Base-by-base conservation (phyloP, 345 rosid genomes). In the Durio zibethinus region DNA sequence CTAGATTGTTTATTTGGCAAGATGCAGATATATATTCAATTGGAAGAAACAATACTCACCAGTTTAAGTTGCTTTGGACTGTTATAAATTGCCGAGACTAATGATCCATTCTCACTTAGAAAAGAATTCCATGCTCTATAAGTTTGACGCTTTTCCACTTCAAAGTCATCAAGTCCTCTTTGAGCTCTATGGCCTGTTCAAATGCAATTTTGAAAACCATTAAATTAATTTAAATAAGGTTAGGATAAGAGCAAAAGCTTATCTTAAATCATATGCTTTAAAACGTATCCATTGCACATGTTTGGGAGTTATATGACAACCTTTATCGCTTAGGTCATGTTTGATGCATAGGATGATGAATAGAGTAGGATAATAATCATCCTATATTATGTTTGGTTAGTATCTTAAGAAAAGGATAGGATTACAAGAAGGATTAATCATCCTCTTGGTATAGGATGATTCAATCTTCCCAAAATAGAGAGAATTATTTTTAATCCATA, bases 31-130 rank as follows among this genome's bases (percentile, higher is more conserved):
- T 5, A 40, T 4, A 60, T 60, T 60, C 38, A 29, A 61, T 5
- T 47, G 27, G 33, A 33, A 10, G 38, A 60, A 20, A 23, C 52
- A 31, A 20, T 74, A 81, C 74, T 76, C 73, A 82, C 84, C 78
- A 11, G 77, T 4, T 11, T 48, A 40, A 78, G 68, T 18, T 60
- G 71, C 62, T 70, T 54, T 54, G 76, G 60, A 60, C 61, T 63
- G 47, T 54, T 71, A 56, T 63, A 43, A 78, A 82, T 74, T 33
- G 54, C 61, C 33, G 81, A 61, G 43, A 75, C 25, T 36, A 63
- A 29, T 27, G 79, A 61, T 43, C 64, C 75, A 66, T 66, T 81
- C 40, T 61, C 83, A 59, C 69, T 33, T 35, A 54, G 59, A 45
- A 50, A 74, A 29, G 70, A 27, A 12, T 62, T 69, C 70, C 9